Conservation (phyloP, 2,329 filamentous ascomycete species). For the Aspergillus arachidicola region DNA sequence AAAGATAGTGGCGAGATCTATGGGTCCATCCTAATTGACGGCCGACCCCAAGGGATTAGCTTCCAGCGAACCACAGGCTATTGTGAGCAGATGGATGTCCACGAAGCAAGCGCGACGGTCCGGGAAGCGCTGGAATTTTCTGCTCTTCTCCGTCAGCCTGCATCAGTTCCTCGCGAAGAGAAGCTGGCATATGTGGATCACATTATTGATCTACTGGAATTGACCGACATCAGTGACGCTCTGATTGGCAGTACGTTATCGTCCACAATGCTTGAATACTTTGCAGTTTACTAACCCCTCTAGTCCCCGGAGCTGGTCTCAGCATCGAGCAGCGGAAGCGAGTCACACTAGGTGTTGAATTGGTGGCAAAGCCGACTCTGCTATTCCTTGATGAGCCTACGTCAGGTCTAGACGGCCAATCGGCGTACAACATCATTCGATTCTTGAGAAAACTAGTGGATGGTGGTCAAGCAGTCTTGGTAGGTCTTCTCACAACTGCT, state of each 20-base stretch:
- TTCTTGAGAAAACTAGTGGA: constrained; percentile 69
- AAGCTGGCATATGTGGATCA: constrained; percentile 68
- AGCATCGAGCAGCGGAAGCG: constrained; percentile 69
- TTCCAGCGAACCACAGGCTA: constrained; percentile 57
- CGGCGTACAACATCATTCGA: constrained; percentile 58
- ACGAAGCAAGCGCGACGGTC: constrained; percentile 65
- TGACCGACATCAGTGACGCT: constrained; percentile 64
- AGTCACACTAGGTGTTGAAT: constrained; percentile 62
- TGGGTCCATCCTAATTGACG: constrained; percentile 48
- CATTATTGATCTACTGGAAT: constrained; percentile 66
- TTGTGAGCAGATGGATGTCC: constrained; percentile 66
- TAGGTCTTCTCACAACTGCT: constrained; percentile 27
- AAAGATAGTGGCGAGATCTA: constrained; percentile 47
- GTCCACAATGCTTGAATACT: neutral
- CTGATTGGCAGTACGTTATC: constrained; percentile 55
- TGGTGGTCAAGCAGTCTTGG: constrained; percentile 67
- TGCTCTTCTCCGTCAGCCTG: constrained; percentile 62
- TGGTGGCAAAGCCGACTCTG: constrained; percentile 62
- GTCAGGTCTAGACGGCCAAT: constrained; percentile 67
- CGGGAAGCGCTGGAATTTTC: constrained; percentile 67
- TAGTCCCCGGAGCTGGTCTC: constrained; percentile 57
- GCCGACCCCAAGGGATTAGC: constrained; percentile 43
- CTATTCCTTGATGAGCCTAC: constrained; percentile 65
- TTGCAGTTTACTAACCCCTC: neutral
- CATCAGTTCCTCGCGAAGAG: constrained; percentile 56